Conservation (phyloP, 176 grass and related monocot species). For the barley (Hordeum vulgare) region MorexV3_pseudomolecules_assembly NC_058521.1:37919224-37919723, state of each 20-base stretch:
- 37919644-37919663: constrained; percentile 77
- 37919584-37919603: constrained; percentile 28
- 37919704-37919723: constrained; percentile 83
- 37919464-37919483: constrained; percentile 80
- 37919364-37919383: too few relatives aligned
- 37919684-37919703: constrained; percentile 50
- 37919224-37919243: constrained; percentile 78
- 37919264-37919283: constrained; percentile 73
- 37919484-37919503: constrained; percentile 64
- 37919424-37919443: neutral
- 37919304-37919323: constrained; percentile 90
- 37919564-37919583: constrained; percentile 15
- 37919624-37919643: constrained; percentile 71
- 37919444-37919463: constrained; percentile 59
- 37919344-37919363: neutral
- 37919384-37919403: too few relatives aligned
- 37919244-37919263: constrained; percentile 61
- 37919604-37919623: constrained; percentile 59
- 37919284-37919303: constrained; percentile 62
- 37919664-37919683: constrained; percentile 42
- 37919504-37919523: constrained; percentile 29
- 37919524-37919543: constrained; percentile 32
- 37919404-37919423: neutral
- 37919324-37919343: constrained; percentile 18
- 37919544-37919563: neutral